These are phyloP conservation scores for Paramecium sexaurelia DNA, from an alignment of 73 alveolate species.

Conservation along the genomic window DNA sequence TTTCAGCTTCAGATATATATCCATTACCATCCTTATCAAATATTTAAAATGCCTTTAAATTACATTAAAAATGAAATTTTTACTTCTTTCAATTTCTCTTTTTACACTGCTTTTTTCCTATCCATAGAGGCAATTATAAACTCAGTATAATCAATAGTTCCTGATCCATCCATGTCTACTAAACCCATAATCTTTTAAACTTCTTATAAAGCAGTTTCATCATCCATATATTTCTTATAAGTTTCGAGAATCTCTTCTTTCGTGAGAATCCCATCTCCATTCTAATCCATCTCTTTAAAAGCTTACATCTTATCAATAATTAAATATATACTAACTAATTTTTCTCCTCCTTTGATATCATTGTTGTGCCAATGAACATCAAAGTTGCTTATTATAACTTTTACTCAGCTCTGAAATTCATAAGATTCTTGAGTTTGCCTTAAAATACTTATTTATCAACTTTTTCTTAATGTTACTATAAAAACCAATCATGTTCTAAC, in stretches of 20 bases:
- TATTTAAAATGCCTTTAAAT: constrained; percentile 49
- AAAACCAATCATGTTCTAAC: constrained; percentile 65
- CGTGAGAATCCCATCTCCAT: constrained; percentile 81
- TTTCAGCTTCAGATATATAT: constrained; percentile 65
- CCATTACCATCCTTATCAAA: constrained; percentile 74
- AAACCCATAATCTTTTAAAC: constrained; percentile 76
- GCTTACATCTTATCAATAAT: constrained; percentile 43
- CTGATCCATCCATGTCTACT: constrained; percentile 78
- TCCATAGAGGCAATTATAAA: constrained; percentile 75
- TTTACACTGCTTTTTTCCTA: constrained; percentile 68
- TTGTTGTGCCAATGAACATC: constrained; percentile 58
- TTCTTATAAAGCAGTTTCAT: constrained; percentile 70
- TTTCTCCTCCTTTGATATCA: constrained; percentile 66
- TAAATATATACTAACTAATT: constrained; percentile 54
- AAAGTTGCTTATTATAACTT: constrained; percentile 62
- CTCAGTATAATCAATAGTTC: constrained; percentile 78
- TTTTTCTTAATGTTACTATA: constrained; percentile 42
- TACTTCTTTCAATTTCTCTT: constrained; percentile 64
- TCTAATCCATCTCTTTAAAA: constrained; percentile 66
- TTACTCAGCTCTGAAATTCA: constrained; percentile 68
- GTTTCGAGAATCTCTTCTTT: constrained; percentile 76
- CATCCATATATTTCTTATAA: constrained; percentile 72
- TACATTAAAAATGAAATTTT: no score
- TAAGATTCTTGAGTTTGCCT: constrained; percentile 40
- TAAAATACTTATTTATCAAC: constrained; percentile 46